These are phyloP conservation scores for Solanum hybrid DNA, from an alignment of 305 asterid genomes.

Conservation along the genomic window DNA sequence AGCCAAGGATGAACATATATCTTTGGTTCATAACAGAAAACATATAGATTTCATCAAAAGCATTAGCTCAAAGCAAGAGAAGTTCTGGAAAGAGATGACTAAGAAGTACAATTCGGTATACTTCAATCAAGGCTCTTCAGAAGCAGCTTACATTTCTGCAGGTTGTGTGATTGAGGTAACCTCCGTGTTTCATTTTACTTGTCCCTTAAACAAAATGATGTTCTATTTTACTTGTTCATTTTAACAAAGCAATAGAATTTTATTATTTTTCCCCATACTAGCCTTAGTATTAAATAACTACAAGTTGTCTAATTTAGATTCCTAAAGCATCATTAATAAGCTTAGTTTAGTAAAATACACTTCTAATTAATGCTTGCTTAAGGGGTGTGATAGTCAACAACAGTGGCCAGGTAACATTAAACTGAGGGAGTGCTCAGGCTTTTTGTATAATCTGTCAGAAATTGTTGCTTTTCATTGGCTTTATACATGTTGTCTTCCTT, in stretches of 20 bases:
- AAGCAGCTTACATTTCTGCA: slow-evolving; percentile 87
- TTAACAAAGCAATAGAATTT: neutral
- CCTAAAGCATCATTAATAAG: neutral
- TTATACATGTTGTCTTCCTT: neutral
- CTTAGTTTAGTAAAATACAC: neutral
- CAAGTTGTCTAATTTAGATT: neutral
- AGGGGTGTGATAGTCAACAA: neutral
- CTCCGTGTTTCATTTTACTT: neutral
- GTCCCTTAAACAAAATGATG: neutral
- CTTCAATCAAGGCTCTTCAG: slow-evolving; percentile 80
- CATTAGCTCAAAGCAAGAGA: slow-evolving; percentile 41
- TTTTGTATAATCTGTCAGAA: neutral
- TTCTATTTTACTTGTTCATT: neutral
- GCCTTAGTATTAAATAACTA: neutral
- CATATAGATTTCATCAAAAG: slow-evolving; percentile 60
- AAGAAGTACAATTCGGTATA: slow-evolving; percentile 65
- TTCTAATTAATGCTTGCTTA: neutral
- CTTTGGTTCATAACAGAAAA: slow-evolving; percentile 59
- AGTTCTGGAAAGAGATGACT: slow-evolving; percentile 33
- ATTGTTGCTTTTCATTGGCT: neutral
- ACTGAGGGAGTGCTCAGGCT: neutral
- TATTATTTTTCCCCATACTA: neutral
- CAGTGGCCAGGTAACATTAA: neutral
- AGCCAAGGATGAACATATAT: slow-evolving; percentile 54
- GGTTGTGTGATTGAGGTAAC: slow-evolving; percentile 85